Conservation (phyloP, 2,329 filamentous ascomycete genomes). For the Pseudogymnoascus sp. region DNA sequence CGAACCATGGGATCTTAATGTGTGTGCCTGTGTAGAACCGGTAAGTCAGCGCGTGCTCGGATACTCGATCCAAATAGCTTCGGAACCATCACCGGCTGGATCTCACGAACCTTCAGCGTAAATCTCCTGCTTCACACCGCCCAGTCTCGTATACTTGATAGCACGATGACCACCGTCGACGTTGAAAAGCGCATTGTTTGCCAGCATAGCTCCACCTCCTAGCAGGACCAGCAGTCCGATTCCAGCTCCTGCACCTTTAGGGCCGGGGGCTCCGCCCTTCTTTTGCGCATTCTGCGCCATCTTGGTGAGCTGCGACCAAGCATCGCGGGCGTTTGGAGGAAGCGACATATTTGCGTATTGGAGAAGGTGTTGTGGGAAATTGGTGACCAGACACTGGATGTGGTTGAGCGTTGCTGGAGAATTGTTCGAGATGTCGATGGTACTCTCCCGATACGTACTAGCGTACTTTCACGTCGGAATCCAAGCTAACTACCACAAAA, state of each 20-base stretch:
- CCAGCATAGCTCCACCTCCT: constrained; percentile 44
- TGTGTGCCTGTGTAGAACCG: constrained; percentile 63
- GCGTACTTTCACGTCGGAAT: not conserved
- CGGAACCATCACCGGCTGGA: not conserved
- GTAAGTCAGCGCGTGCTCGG: constrained; percentile 14
- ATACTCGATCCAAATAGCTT: not conserved
- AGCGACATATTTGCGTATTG: constrained; percentile 8
- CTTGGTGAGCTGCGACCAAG: constrained; percentile 55
- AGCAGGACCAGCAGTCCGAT: constrained; percentile 45
- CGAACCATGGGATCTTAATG: constrained; percentile 90
- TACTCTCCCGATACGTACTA: constrained; percentile 6
- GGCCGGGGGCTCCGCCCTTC: constrained; percentile 37
- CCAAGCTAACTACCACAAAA: constrained; percentile 3
- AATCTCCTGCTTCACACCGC: constrained; percentile 92
- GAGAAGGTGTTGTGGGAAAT: constrained; percentile 6
- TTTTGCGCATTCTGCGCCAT: constrained; percentile 49
- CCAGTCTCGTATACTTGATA: constrained; percentile 93
- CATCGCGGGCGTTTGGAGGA: constrained; percentile 50
- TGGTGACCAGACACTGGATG: not conserved
- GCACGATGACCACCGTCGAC: constrained; percentile 98
- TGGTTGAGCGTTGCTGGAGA: constrained; percentile 1
- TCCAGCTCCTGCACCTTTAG: constrained; percentile 45
- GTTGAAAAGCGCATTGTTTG: constrained; percentile 58
- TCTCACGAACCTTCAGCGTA: constrained; percentile 71
- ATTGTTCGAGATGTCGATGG: constrained; percentile 5